Evolutionary conservation across 2,329 filamentous ascomycete genomes (phyloP), one percentile per base, ranked within the genome.

Genomic region (Fusarium pilosicola): DNA sequence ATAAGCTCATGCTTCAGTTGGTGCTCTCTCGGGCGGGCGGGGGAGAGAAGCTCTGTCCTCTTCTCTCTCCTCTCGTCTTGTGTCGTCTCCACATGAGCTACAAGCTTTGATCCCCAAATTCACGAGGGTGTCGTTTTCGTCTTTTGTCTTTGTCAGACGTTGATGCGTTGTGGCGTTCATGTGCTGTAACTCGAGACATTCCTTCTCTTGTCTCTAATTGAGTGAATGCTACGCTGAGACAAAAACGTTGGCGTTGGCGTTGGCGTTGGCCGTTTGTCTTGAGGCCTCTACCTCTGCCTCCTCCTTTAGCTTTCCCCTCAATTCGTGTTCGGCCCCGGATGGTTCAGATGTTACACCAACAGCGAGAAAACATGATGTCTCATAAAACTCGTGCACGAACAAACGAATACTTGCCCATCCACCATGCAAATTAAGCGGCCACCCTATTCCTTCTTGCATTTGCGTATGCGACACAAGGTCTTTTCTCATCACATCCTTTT

Each of bases 301-400:
- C 11, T 20, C 32, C 32, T 26, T 34, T 51, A 34, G 30, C 48
- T 18, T 51, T 38, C 59, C 62, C 62, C 67, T 60, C 68, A 61
- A 57, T 70, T 58, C 66, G 46, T 41, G 51, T 68, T 32, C 34
- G 22, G 22, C 48, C 55, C 59, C 66, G n/a, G 41, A 61, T 52
- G 48, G 44, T 34, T 49, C 20, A 54, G 55, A 36, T 60, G 71
- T 63, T 45, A 63, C 52, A 63, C 46, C 61, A 62, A 34, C 56
- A 46, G 8, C 34, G 60, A 49, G 55, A 55, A 66, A 73, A 73
- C 39, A 70, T 73, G 65, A 73, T 49, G 41, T 62, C 70, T 73
- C 70, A 73, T 44, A 73, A 73, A 68, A 56, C 18, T 15, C 15
- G 22, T 41, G 24, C 54, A 72, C 68, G 48, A 51, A n/a, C 38